Evolutionary conservation across 495 filamentous ascomycete species (phyloP).

Genomic region (Clavariopsis aquatica): DNA sequence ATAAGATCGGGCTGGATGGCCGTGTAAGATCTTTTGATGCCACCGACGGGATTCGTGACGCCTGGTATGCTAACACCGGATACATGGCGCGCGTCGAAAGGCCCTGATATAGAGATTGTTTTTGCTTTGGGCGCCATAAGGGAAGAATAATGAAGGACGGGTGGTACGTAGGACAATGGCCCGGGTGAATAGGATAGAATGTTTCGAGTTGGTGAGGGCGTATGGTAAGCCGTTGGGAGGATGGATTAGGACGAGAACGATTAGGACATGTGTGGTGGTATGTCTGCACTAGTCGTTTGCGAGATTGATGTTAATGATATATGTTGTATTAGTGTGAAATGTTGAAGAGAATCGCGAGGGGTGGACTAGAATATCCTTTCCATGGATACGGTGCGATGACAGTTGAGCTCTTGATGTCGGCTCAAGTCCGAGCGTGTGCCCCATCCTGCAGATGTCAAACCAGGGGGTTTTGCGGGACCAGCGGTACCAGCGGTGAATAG

Average conservation of each 20-base stretch:
- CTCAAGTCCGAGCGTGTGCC: background rate
- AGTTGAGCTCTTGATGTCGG: background rate
- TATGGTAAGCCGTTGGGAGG: background rate
- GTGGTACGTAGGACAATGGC: background rate
- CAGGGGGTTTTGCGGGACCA: slow-evolving; percentile 13
- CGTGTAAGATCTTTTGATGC: slow-evolving; percentile 8
- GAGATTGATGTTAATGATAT: background rate
- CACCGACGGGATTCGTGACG: background rate
- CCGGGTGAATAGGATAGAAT: slow-evolving; percentile 11
- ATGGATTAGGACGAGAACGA: background rate
- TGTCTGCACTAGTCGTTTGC: too few species aligned
- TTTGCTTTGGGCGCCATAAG: slow-evolving; percentile 1
- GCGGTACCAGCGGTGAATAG: too few species aligned
- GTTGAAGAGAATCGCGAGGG: background rate
- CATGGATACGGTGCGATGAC: background rate
- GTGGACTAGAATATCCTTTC: background rate
- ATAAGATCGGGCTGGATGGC: slow-evolving; percentile 2
- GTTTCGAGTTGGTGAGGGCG: slow-evolving; percentile 20
- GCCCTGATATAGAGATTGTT: slow-evolving; percentile 16
- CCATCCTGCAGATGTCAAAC: slow-evolving; percentile 20
- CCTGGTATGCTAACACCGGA: slow-evolving; percentile 25
- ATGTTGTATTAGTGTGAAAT: background rate
- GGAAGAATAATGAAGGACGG: background rate
- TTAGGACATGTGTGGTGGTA: too few species aligned
- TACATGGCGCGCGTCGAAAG: slow-evolving; percentile 34